Conservation (phyloP, 495 filamentous ascomycete genomes). For the Hyphodiscus hymeniophilus region DNA sequence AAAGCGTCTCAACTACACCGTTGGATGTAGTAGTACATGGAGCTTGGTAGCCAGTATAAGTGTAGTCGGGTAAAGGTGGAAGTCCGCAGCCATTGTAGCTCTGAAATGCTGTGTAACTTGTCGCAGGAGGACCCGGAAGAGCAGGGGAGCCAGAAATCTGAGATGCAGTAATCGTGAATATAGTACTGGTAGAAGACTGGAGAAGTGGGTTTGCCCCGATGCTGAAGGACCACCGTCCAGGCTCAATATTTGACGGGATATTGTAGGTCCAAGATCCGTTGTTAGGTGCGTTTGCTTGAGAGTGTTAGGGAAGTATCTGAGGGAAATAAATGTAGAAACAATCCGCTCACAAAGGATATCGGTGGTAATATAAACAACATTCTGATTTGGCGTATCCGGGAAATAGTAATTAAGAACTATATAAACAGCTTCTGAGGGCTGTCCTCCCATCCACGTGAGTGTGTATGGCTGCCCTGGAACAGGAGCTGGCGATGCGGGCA, state of each 20-base stretch:
- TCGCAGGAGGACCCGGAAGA: not conserved
- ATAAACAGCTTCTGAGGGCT: conserved; percentile 5
- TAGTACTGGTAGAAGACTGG: not conserved
- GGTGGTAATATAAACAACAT: not conserved
- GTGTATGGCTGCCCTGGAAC: conserved; percentile 7
- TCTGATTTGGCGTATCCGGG: not conserved
- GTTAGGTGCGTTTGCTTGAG: conserved; percentile 9
- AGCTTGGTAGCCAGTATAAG: conserved; percentile 8
- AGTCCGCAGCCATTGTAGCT: conserved; percentile 8
- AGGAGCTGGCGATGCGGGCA: conserved; percentile 3
- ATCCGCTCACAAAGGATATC: conserved; percentile 4
- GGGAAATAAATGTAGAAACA: not conserved
- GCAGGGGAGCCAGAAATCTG: not conserved
- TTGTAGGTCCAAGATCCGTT: conserved; percentile 12
- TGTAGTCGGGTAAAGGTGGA: conserved; percentile 5
- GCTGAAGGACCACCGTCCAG: conserved; percentile 7
- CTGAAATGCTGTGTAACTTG: not conserved
- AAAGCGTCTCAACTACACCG: conserved; percentile 5
- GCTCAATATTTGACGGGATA: conserved; percentile 3
- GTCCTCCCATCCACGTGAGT: conserved; percentile 11
- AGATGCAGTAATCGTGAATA: conserved; percentile 6
- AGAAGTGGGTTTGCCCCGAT: conserved; percentile 7
- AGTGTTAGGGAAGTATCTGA: not conserved
- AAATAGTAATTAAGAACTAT: conserved; percentile 7
- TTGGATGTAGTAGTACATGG: conserved; percentile 3